Conservation (phyloP, 345 rosid species). For the Sapria himalayana region DNA sequence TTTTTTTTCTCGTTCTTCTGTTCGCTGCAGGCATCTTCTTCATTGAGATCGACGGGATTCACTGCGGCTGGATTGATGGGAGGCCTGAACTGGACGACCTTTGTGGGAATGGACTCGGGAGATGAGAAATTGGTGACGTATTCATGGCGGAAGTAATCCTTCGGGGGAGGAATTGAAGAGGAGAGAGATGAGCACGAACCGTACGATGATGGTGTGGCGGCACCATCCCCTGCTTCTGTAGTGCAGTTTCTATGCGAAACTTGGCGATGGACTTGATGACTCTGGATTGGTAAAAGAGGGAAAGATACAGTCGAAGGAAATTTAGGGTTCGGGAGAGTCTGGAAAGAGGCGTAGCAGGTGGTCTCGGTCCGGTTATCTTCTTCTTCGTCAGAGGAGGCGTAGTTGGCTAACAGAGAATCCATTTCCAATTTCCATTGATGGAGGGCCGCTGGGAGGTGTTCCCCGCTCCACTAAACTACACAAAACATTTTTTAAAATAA, state of each 20-base stretch:
- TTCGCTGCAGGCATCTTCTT: constrained; percentile 23
- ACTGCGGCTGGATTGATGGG: constrained; percentile 20
- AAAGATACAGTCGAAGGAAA: too few relatives aligned
- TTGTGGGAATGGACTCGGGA: constrained; percentile 15
- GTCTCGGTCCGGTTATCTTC: constrained; percentile 14
- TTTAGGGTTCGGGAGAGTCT: too few relatives aligned
- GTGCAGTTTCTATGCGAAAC: too few relatives aligned
- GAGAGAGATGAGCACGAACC: constrained; percentile 10
- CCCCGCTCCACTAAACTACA: too few relatives aligned
- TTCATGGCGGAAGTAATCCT: constrained; percentile 10
- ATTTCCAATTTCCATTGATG: constrained; percentile 16
- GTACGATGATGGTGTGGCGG: background rate
- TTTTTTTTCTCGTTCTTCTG: constrained; percentile 27
- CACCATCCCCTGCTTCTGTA: background rate
- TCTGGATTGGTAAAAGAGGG: too few relatives aligned
- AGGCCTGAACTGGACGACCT: constrained; percentile 53
- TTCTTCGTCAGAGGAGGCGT: constrained; percentile 78
- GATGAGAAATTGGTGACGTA: constrained; percentile 3
- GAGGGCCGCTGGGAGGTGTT: too few relatives aligned
- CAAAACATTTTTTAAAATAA: too few relatives aligned
- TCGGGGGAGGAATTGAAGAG: constrained; percentile 34
- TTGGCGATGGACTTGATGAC: too few relatives aligned
- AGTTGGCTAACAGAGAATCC: constrained; percentile 67
- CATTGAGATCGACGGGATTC: constrained; percentile 10
- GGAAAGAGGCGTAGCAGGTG: constrained; percentile 6